Evolutionary conservation across 2,329 filamentous ascomycete species (phyloP), one percentile per base, ranked within the genome.

Genomic region (Ophiocordyceps sinensis): DNA sequence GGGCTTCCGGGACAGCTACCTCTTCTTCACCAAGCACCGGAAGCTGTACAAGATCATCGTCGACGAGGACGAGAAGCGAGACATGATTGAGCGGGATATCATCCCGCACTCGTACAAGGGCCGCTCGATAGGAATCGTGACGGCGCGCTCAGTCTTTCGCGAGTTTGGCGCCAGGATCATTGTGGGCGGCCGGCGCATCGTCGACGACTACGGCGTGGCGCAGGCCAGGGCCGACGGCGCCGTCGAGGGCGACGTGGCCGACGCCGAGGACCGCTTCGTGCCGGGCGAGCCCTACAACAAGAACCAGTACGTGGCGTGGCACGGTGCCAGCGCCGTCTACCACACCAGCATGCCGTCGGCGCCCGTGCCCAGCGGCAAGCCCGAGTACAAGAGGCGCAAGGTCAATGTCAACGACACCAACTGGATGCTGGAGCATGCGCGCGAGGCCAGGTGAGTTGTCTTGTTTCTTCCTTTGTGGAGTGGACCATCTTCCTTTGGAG

Each of bases 41-140:
- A 81, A 87, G 54, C 80, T 98, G 13, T 91, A 87, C 74, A 98
- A 98, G 67, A 94, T 98, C 54, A 94, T 98, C 53, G 85, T 96
- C 43, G 87, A 88, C 52, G 91, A 98, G 49, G 82, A 91, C n/a
- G 89, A 94, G 63, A 98, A 98, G 68, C 79, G 82, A 45, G 88
- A 96, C 61, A 75, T 98, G 67, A 98, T 98, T 55, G 86, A 93
- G 51, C 79, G 91, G 45, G 84, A 93, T 6, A 82, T 98, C 55
- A 94, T 98, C 47, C 91, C 91, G 2, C 91, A 95, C 66, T 94
- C 87, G 26, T 98, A 98, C 77, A 98, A 96, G 62, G 91, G 91
- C 45, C 85, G 91, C 41, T 86, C 89, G 5, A 98, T 98, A 58
- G 91, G 91, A 58, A 87, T 98, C 26, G 88, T 95, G 37, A 95